Conservation (phyloP, 139 green algal species). For the Trebouxia sp. region DNA sequence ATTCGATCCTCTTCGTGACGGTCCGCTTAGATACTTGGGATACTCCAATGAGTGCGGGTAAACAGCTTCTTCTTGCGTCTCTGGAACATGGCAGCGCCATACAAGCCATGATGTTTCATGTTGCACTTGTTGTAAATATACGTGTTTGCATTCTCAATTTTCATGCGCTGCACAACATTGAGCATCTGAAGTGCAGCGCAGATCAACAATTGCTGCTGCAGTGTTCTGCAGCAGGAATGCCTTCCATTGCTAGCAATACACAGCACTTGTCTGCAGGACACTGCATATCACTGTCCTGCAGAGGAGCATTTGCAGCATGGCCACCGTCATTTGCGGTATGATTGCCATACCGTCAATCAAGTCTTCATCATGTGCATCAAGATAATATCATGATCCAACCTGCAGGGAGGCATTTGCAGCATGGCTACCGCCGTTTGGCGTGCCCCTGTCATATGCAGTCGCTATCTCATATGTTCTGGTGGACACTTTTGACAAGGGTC, state of each 20-base stretch:
- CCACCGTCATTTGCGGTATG: no score
- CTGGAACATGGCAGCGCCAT: no score
- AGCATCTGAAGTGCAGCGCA: no score
- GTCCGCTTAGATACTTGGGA: slow-evolving; percentile 72
- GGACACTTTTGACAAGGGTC: slow-evolving; percentile 76
- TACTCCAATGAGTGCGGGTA: slow-evolving; percentile 78
- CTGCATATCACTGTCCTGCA: neutral
- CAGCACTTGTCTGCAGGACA: no score
- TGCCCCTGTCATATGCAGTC: slow-evolving; percentile 71
- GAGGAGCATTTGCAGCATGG: neutral
- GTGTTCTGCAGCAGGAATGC: no score
- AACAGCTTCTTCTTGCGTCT: neutral
- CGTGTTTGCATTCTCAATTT: no score
- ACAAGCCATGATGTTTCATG: neutral
- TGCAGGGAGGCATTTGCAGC: slow-evolving; percentile 73
- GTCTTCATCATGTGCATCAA: no score
- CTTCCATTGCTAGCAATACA: no score
- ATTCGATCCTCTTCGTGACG: slow-evolving; percentile 73
- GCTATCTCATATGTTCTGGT: slow-evolving; percentile 75
- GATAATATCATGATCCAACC: no score
- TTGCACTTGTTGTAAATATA: neutral
- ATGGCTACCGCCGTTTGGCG: slow-evolving; percentile 67
- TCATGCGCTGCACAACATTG: no score
- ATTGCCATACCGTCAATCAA: no score
- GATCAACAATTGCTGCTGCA: no score